phyloP scores from a whole-genome alignment of 805 yeast species.

The Barnettozyma wickerhamii region DNA sequence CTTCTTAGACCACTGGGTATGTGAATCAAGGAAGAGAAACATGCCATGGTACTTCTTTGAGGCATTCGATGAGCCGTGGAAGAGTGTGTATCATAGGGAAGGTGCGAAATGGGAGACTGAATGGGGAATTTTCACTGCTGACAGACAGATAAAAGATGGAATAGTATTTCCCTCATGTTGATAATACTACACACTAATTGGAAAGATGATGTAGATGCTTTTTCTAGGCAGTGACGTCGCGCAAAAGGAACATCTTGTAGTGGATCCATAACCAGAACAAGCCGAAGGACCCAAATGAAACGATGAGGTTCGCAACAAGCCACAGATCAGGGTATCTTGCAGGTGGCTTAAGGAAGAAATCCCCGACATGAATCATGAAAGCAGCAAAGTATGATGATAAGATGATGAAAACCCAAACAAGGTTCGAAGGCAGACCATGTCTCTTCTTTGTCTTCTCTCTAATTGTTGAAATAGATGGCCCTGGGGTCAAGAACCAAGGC shows the following conservation, averaged over 20 bases:
- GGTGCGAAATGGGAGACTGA: constrained; percentile 59
- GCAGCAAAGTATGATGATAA: constrained; percentile 50
- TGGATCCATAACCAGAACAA: constrained; percentile 83
- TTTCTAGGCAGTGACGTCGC: neutral
- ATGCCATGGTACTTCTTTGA: constrained; percentile 56
- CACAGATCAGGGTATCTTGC: constrained; percentile 73
- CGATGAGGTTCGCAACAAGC: constrained; percentile 68
- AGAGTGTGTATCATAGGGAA: constrained; percentile 43
- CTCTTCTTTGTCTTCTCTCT: constrained; percentile 31
- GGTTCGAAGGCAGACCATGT: constrained; percentile 43
- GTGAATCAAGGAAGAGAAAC: constrained; percentile 34
- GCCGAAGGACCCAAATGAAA: constrained; percentile 72
- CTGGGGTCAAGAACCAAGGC: constrained; percentile 39
- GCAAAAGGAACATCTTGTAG: constrained; percentile 38
- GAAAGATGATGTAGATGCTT: too few relatives aligned
- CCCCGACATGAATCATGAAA: constrained; percentile 48
- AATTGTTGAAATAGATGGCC: constrained; percentile 36
- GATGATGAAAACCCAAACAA: constrained; percentile 48
- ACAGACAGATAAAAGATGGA: constrained; percentile 42
- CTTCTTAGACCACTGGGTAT: constrained; percentile 50
- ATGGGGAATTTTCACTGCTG: constrained; percentile 60
- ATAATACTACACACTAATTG: neutral
- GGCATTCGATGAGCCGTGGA: constrained; percentile 76
- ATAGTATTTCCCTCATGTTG: constrained; percentile 34
- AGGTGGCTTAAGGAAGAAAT: constrained; percentile 49